Conservation (phyloP, 1,284 basidiomycete genomes). For the Sparassis latifolia region DNA sequence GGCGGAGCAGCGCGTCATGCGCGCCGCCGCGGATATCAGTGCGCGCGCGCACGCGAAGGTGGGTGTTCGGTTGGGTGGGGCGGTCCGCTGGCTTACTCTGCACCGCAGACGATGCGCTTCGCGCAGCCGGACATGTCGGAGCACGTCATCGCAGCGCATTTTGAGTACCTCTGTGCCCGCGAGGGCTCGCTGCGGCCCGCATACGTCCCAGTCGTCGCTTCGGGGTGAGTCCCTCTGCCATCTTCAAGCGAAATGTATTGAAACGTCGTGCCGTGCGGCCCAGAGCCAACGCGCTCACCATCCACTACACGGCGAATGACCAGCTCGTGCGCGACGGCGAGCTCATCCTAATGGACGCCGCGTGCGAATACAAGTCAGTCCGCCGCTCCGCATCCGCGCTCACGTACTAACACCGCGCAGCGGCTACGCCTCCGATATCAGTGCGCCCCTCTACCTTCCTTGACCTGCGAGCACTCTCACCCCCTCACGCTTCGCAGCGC, state of each 20-base stretch:
- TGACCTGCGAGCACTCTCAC: not conserved
- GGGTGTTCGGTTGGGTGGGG: not conserved
- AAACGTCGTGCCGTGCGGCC: too few relatives aligned
- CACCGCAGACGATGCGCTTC: constrained; percentile 76
- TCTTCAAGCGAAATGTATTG: not conserved
- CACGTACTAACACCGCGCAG: constrained; percentile 29
- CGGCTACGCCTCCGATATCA: constrained; percentile 96
- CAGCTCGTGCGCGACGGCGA: constrained; percentile 70
- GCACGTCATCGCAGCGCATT: constrained; percentile 74
- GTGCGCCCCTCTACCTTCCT: constrained; percentile 31
- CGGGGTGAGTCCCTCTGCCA: constrained; percentile 51
- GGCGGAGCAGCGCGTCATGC: constrained; percentile 66
- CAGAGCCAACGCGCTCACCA: constrained; percentile 80
- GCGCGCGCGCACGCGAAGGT: constrained; percentile 75
- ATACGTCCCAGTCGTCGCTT: constrained; percentile 93
- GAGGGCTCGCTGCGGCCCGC: constrained; percentile 80
- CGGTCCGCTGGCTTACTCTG: not conserved
- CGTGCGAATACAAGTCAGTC: constrained; percentile 79
- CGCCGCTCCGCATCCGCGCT: not conserved
- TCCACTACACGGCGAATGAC: constrained; percentile 91
- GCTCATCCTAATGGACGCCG: constrained; percentile 84
- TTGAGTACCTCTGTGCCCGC: constrained; percentile 80
- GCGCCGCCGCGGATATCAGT: constrained; percentile 70
- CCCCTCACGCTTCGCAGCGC: constrained; percentile 38
- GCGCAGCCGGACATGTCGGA: constrained; percentile 69